Conservation (phyloP, 805 yeast genomes). For the Kodamaea sagamina region DNA sequence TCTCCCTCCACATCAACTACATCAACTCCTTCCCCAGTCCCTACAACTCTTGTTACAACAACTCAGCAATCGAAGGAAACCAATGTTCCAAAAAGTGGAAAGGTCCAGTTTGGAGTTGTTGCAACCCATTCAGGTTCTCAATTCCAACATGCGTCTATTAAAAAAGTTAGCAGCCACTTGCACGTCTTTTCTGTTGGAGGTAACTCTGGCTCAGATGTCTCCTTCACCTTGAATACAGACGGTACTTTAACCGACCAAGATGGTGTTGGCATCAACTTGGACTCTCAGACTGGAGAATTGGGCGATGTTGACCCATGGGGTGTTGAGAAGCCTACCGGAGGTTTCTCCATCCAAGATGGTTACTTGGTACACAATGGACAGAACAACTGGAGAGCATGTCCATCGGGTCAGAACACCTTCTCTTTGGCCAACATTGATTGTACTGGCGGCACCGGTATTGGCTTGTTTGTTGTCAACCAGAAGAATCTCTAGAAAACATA, state of each 20-base stretch:
- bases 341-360: constrained; percentile 40
- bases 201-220: constrained; percentile 22
- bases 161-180: constrained; percentile 29
- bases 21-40: background rate
- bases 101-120: constrained; percentile 18
- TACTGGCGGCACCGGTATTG: constrained; percentile 27
- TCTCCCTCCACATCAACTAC: background rate
- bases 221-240: constrained; percentile 24
- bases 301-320: constrained; percentile 34
- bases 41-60: constrained; percentile 3
- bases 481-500: constrained; percentile 10
- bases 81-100: background rate
- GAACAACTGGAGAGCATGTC: constrained; percentile 40
- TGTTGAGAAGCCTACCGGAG: constrained; percentile 32
- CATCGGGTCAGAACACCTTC: constrained; percentile 24
- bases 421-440: constrained; percentile 26
- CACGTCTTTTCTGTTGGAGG: constrained; percentile 36
- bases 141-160: constrained; percentile 25
- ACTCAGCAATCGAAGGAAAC: background rate
- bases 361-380: constrained; percentile 34
- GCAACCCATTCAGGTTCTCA: constrained; percentile 24
- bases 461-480: constrained; percentile 19
- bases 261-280: constrained; percentile 27
- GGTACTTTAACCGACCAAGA: constrained; percentile 29
- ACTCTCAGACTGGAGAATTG: constrained; percentile 29